Conservation (phyloP, 305 asterid species). For the Fraxinus ornus region DNA sequence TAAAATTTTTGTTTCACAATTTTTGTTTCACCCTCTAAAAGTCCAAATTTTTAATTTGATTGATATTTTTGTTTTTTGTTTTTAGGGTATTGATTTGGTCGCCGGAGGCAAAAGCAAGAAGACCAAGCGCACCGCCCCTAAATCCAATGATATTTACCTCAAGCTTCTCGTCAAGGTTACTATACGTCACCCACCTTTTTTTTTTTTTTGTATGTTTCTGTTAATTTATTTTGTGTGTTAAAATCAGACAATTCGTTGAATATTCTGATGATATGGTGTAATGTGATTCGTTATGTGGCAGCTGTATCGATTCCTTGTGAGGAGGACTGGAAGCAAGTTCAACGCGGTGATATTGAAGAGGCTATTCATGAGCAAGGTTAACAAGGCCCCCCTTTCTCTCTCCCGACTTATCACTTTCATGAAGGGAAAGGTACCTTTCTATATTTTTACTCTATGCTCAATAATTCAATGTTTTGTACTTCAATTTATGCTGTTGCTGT, state of each 20-base stretch:
- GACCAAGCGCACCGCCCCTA: not conserved
- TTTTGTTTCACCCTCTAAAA: not conserved
- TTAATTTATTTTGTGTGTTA: not conserved
- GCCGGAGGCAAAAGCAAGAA: not conserved
- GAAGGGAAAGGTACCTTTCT: constrained; percentile 57
- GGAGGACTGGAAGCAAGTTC: constrained; percentile 87
- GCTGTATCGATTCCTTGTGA: constrained; percentile 77
- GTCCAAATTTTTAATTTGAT: not conserved
- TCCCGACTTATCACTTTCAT: constrained; percentile 65
- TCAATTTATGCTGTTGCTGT: not conserved
- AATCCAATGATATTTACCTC: constrained; percentile 42
- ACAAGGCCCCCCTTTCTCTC: constrained; percentile 44
- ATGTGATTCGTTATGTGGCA: constrained; percentile 16
- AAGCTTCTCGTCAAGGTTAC: constrained; percentile 44
- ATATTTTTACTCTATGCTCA: not conserved
- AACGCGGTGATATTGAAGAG: constrained; percentile 82
- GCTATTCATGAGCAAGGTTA: constrained; percentile 68
- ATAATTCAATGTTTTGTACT: not conserved
- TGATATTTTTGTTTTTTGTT: not conserved
- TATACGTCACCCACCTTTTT: not conserved
- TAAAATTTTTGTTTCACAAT: not conserved
- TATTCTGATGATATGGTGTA: not conserved
- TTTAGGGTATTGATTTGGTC: not conserved
- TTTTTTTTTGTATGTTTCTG: not conserved
- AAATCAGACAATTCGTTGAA: constrained; percentile 14